Evolutionary conservation across 2,329 filamentous ascomycete species (phyloP).

Genomic region (Neurospora crassa): DNA sequence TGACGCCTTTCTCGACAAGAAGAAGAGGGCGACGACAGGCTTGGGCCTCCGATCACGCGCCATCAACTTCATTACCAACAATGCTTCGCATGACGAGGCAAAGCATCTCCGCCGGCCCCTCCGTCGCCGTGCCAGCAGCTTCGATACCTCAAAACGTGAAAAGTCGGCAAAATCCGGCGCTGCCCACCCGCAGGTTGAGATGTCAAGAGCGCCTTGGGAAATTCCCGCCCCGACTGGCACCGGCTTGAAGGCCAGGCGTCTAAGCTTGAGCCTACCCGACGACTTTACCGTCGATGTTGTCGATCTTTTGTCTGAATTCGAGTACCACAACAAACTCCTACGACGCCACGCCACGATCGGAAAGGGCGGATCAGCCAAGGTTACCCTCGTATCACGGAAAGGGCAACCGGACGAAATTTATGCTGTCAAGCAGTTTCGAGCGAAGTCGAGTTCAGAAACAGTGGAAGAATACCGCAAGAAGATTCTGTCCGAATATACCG

Average conservation of each 20-base stretch:
- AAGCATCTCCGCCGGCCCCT: conserved; percentile 13
- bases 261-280: conserved; percentile 65
- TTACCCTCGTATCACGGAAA: conserved; percentile 69
- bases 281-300: conserved; percentile 64
- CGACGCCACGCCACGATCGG: conserved; percentile 69
- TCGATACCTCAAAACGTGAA: conserved; percentile 29
- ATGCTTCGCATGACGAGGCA: conserved; percentile 2
- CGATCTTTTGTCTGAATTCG: conserved; percentile 60
- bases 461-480: conserved; percentile 73
- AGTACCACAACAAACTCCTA: conserved; percentile 59
- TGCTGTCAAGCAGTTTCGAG: conserved; percentile 81
- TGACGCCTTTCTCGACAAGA: conserved; percentile 34
- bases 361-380: conserved; percentile 73
- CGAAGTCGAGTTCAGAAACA: conserved; percentile 59
- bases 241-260: conserved; percentile 67
- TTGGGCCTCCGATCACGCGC: conserved; percentile 37
- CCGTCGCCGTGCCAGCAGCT: conserved; percentile 38
- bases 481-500: conserved; percentile 84
- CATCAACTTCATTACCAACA: conserved; percentile 33
- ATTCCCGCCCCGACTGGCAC: conserved; percentile 60
- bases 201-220: conserved; percentile 44
- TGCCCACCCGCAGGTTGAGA: conserved; percentile 20
- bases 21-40: conserved; percentile 43
- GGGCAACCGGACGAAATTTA: conserved; percentile 56
- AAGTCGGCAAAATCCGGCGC: conserved; percentile 5